Percentiles rank a stretch among this genome's conserved stretches.
phyloP scores from a whole-genome alignment of 2,329 filamentous ascomycete genomes.

The Aureobasidium mangrovei region DNA sequence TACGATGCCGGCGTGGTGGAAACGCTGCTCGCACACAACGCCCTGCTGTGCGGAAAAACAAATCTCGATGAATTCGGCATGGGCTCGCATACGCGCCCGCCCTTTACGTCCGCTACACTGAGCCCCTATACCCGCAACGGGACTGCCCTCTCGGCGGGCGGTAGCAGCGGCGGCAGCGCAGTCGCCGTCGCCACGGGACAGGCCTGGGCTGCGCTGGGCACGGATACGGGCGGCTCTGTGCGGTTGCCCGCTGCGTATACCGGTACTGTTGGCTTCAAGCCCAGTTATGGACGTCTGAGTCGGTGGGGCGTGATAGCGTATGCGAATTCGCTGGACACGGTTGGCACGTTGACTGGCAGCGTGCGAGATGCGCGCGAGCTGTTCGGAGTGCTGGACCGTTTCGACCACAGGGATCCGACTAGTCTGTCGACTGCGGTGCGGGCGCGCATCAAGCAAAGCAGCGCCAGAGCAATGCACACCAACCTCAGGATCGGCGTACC shows the following conservation, averaged over 20 bases:
- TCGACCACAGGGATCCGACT: slow-evolving; percentile 68
- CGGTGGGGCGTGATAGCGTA: slow-evolving; percentile 83
- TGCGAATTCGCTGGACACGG: slow-evolving; percentile 85
- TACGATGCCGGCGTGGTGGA: slow-evolving; percentile 74
- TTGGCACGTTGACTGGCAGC: slow-evolving; percentile 60
- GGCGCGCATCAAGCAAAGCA: slow-evolving; percentile 29
- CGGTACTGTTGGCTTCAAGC: slow-evolving; percentile 77
- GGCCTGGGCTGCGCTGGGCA: slow-evolving; percentile 67
- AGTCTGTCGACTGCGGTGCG: slow-evolving; percentile 53
- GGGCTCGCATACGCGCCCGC: slow-evolving; percentile 72
- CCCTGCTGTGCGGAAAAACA: slow-evolving; percentile 64
- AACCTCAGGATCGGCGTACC: slow-evolving; percentile 49
- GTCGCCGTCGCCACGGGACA: slow-evolving; percentile 63
- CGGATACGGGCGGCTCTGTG: slow-evolving; percentile 87
- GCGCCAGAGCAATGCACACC: slow-evolving; percentile 28
- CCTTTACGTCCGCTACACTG: slow-evolving; percentile 56
- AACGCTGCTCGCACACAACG: slow-evolving; percentile 55
- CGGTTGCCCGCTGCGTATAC: slow-evolving; percentile 82
- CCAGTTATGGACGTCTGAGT: slow-evolving; percentile 80
- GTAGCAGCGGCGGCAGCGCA: slow-evolving; percentile 90
- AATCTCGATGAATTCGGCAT: slow-evolving; percentile 97
- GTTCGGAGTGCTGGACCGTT: slow-evolving; percentile 44
- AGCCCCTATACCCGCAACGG: slow-evolving; percentile 36
- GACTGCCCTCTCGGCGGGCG: slow-evolving; percentile 57
- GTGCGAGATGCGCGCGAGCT: slow-evolving; percentile 39